Evolutionary conservation across 2,329 filamentous ascomycete species (phyloP), one percentile per base, ranked within the genome.

Genomic region (Dendryphion nanum): DNA sequence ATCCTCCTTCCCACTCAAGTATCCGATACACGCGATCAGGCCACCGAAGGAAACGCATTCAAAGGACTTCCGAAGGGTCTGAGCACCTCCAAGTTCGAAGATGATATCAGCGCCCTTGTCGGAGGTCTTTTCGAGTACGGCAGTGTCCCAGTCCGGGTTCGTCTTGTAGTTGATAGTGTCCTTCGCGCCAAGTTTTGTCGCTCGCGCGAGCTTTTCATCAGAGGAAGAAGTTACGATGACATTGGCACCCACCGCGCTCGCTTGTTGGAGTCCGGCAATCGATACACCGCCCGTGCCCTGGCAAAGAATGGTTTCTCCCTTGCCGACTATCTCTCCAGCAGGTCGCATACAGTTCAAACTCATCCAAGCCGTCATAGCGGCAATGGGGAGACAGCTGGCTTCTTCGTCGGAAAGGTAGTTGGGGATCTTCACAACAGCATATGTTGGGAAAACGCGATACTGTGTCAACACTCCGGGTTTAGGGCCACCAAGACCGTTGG

Each of bases 361-460:
- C 76, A 80, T 83, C 79, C 78, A 83, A 0, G 81, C 81, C 2
- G 82, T 84, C 19, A 83, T 70, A 1, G 71, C 73, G 0, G 81
- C 79, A 43, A 83, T 78, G 6, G 81, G 79, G 5, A 85, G 56
- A 30, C 77, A 79, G 15, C 71, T 69, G 0, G 79, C 82, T 59
- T 85, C 78, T 44, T 79, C 77, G 42, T 79, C 72, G 4, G 66
- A 71, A 35, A 85, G 52, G 53, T 83, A 78, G 1, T 67, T 69
- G 0, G 81, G 82, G 0, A 73, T 71, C 28, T 63, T 70, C 10
- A 85, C 76, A 19, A 85, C 63, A 1, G 73, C 73, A n/a, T 68
- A 63, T 5, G 71, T 74, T 0, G 74, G 69, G 53, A 85, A 83
- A 19, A 80, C 75, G 31, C 79, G 74, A 53, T 83, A 78, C 49